Evolutionary conservation across 306 rosid genomes (phyloP), one percentile per base, ranked within the genome.

Genomic region (Hippophae gyantsensis): DNA sequence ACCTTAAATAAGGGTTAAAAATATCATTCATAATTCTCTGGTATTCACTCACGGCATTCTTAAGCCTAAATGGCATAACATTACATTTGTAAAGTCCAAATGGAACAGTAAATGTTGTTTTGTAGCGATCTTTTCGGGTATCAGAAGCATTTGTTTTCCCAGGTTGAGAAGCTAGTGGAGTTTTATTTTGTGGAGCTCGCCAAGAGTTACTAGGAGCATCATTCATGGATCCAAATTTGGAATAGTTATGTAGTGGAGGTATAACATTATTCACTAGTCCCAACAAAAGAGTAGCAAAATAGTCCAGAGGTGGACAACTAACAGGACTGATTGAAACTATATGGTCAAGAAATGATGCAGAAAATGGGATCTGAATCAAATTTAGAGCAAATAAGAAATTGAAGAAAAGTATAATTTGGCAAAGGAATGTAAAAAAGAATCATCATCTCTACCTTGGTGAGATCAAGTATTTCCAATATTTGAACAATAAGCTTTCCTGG

Each of bases 241-340:
- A 81, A 68, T 76, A 87, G 72, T 72, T 86, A 71, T 79, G 95
- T 55, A 92, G 73, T 43, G 93, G 89, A 64, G 99, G 99, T 63
- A 92, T 83, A 51, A 92, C 99, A 82, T 92, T 85, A 78, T 92
- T 92, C 72, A 92, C 96, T 45, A 92, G 79, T 62, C 99, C 99
- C 83, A 88, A 69, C 71, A 92, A 74, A 42, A 92, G 89, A 62
- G 93, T 85, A 12, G 86, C 87, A 76, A 88, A 92, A 64, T 92
- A 92, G 71, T 92, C 99, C 62, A 79, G 66, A 61, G 99, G 96
- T 56, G 99, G 99, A 81, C 89, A 87, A 76, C 81, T 79, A 71
- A 66, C 86, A 48, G 95, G 79, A 83, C 78, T 84, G 61, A 86
- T 14, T 55, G 83, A 83, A 75, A 81, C 83, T 60, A 92, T 76